A percentile compares a stretch with the other conserved stretches of the same genome.
Evolutionary conservation across 345 rosid species (phyloP).

Genomic region (Laguncularia racemosa): DNA sequence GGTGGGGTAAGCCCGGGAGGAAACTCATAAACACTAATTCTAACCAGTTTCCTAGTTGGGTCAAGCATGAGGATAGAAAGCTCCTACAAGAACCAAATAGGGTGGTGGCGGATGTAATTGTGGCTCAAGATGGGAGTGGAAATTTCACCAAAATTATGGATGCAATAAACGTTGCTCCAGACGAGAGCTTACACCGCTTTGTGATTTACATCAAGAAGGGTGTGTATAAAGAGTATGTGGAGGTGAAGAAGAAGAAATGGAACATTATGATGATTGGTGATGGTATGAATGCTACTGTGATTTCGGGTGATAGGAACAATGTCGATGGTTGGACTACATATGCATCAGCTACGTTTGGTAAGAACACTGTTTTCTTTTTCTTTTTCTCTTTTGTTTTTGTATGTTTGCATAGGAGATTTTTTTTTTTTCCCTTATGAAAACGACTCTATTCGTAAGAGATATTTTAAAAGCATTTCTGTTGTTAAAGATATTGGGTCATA

Average conservation of each 20-base stretch:
- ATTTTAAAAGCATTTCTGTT: neutral
- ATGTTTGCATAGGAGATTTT: too few relatives aligned
- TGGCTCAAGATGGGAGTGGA: constrained; percentile 77
- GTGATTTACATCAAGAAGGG: constrained; percentile 62
- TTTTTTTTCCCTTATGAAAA: too few relatives aligned
- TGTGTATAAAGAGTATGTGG: constrained; percentile 65
- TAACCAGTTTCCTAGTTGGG: constrained; percentile 50
- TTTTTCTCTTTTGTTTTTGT: neutral
- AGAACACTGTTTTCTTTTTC: neutral
- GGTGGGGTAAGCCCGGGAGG: neutral
- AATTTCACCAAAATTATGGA: constrained; percentile 50
- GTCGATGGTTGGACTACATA: constrained; percentile 87
- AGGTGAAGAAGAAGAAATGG: constrained; percentile 76
- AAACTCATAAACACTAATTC: constrained; percentile 4
- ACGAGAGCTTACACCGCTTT: constrained; percentile 34
- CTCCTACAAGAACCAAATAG: constrained; percentile 28
- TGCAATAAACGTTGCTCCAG: constrained; percentile 65
- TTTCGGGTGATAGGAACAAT: constrained; percentile 53
- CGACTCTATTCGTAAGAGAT: too few relatives aligned
- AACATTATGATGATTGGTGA: constrained; percentile 77
- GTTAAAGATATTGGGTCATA: neutral
- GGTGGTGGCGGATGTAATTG: constrained; percentile 36
- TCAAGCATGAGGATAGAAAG: constrained; percentile 44
- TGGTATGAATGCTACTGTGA: constrained; percentile 52
- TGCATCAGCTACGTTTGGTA: constrained; percentile 88